Evolutionary conservation across 1,139 yeast genomes (phyloP).

Genomic region (Dujonia santamariae): DNA sequence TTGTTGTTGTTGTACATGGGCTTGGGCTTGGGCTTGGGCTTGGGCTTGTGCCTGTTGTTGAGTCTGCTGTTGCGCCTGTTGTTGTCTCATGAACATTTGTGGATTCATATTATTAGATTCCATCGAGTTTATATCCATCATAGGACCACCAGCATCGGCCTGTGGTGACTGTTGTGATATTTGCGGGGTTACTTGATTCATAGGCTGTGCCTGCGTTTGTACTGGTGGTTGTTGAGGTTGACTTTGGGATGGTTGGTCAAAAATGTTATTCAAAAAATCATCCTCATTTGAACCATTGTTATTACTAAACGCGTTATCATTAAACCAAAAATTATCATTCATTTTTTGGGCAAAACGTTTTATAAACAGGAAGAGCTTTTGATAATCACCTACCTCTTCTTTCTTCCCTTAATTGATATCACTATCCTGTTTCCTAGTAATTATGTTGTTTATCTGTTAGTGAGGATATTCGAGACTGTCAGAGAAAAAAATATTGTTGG

Average conservation of each 20-base stretch:
- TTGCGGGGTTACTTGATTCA: slow-evolving; percentile 1
- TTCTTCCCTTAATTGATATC: no score
- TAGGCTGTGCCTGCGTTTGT: slow-evolving; percentile 5
- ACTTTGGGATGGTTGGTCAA: slow-evolving; percentile 18
- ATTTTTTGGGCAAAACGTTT: slow-evolving; percentile 13
- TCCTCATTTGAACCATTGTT: slow-evolving; percentile 19
- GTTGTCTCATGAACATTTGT: slow-evolving; percentile 26
- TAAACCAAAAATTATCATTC: slow-evolving; percentile 45
- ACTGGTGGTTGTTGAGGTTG: slow-evolving; percentile 2
- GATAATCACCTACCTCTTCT: no score
- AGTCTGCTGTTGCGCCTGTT: slow-evolving; percentile 14
- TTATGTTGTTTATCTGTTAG: no score
- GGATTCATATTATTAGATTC: slow-evolving; percentile 19
- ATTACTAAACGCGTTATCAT: slow-evolving; percentile 36
- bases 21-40: slow-evolving; percentile 13
- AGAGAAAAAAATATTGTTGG: neutral
- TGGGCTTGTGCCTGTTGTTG: slow-evolving; percentile 16
- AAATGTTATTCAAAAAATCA: slow-evolving; percentile 36
- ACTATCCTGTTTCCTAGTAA: no score
- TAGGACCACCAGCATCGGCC: slow-evolving; percentile 13
- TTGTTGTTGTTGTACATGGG: slow-evolving; percentile 12
- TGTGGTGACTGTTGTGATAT: neutral
- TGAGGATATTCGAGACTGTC: neutral
- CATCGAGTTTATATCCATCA: neutral
- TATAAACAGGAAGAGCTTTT: neutral